Base-by-base conservation (phyloP, 306 rosid genomes). In the Prinsepia uniflora region DNA sequence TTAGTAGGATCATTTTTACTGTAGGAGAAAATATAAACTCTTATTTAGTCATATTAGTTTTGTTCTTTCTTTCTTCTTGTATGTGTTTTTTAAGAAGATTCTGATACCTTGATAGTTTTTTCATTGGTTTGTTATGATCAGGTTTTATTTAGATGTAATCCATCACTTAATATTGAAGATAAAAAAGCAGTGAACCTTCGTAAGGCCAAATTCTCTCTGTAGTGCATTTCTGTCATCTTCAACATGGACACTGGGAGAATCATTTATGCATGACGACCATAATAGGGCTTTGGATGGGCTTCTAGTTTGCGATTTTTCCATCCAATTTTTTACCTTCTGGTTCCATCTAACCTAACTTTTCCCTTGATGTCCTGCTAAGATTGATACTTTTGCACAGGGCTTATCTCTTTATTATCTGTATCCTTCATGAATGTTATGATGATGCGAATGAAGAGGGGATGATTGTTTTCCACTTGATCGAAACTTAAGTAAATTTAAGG, bases 381-480 rank as follows among this genome's bases (percentile, higher is more conserved):
- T 68, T 67, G 75, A 46, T 49, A 40, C 43, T 71, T 17, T 62
- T 54, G 42, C 15, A 8, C 18, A 24, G 53, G 57, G 8, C 45
- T 14, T 41, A 49, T 58, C 45, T 65, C 60, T 24, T 66, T 30
- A 39, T 18, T 72, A 24, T 55, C 49, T 50, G 47, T 46, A 34
- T 67, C 36, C 48, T 61, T 71, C 57, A 7, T 78, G 70, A 74
- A 63, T 72, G 63, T 58, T 34, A 71, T 68, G 41, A 17, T 63
- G 82, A 55, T 76, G 48, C 60, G 78, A 42, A 60, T 39, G 52
- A 63, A 46, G 65, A 71, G 65, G 63, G 20, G n/a, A 64, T 64
- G 58, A 59, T 47, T 8, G 53, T 58, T 59, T 64, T 70, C 78
- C 56, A 39, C 75, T 72, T 79, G 62, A 72, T 72, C 63, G 18